These are phyloP conservation scores for Claviceps sp. DNA, from an alignment of 2,329 filamentous ascomycete species.

Conservation along the genomic window DNA sequence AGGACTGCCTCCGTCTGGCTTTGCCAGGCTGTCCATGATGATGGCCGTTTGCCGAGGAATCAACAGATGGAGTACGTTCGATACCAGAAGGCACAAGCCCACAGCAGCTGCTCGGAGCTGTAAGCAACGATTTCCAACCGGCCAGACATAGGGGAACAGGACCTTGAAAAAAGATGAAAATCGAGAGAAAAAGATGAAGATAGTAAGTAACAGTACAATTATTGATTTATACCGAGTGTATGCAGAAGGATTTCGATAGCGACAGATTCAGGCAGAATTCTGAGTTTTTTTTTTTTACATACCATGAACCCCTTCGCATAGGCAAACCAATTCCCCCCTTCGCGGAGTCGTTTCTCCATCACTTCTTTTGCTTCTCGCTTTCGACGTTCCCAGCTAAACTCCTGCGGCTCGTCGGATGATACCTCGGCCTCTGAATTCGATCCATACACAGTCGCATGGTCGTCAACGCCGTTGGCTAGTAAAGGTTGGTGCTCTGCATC, in stretches of 20 bases:
- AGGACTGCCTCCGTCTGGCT: slow-evolving; percentile 28
- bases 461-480: slow-evolving; percentile 23
- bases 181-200: too few species aligned
- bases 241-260: too few species aligned
- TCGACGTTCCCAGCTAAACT: slow-evolving; percentile 41
- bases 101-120: slow-evolving; percentile 58
- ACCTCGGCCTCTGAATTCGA: slow-evolving; percentile 26
- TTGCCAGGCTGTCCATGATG: slow-evolving; percentile 52
- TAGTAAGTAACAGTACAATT: not conserved
- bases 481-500: slow-evolving; percentile 49
- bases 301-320: slow-evolving; percentile 62
- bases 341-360: slow-evolving; percentile 55
- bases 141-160: slow-evolving; percentile 70
- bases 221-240: too few species aligned
- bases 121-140: slow-evolving; percentile 48
- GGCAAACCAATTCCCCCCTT: slow-evolving; percentile 62
- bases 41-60: slow-evolving; percentile 72
- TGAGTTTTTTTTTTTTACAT: slow-evolving; percentile 7
- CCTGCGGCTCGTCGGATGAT: slow-evolving; percentile 25
- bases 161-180: slow-evolving; percentile 30
- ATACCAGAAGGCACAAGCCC: slow-evolving; percentile 50
- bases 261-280: too few species aligned
- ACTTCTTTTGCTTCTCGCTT: slow-evolving; percentile 41
- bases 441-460: slow-evolving; percentile 25
- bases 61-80: slow-evolving; percentile 61